Evolutionary conservation across 148 eudicot genomes (phyloP).

Genomic region (Persicaria maculosa): DNA sequence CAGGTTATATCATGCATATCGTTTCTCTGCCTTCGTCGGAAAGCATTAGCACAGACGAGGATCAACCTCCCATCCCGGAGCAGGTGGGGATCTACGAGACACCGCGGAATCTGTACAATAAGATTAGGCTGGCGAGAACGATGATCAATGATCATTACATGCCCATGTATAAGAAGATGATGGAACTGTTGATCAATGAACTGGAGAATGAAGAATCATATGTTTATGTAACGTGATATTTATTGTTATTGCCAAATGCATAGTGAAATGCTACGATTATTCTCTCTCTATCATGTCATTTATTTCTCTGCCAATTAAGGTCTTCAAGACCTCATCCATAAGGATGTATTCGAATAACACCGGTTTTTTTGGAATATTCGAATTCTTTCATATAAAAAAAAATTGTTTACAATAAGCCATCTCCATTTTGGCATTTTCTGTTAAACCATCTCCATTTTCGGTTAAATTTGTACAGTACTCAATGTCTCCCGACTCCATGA

Average conservation of each 20-base stretch:
- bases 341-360: too few species aligned
- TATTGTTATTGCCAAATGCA: background rate
- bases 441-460: too few species aligned
- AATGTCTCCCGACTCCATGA: too few species aligned
- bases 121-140: slow-evolving; percentile 71
- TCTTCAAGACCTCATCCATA: too few species aligned
- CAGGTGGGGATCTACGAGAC: slow-evolving; percentile 61
- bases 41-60: slow-evolving; percentile 19
- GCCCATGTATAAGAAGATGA: slow-evolving; percentile 90
- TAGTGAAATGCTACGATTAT: slow-evolving; percentile 5
- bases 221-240: slow-evolving; percentile 19
- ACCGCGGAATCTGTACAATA: slow-evolving; percentile 70
- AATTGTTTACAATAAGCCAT: too few species aligned
- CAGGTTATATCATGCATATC: slow-evolving; percentile 85
- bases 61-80: slow-evolving; percentile 29
- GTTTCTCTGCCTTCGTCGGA: slow-evolving; percentile 32
- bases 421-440: too few species aligned
- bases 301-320: background rate
- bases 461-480: too few species aligned
- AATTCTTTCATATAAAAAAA: too few species aligned
- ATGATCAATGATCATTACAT: slow-evolving; percentile 94
- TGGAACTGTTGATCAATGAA: slow-evolving; percentile 65
- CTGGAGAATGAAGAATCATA: slow-evolving; percentile 51
- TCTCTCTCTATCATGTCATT: background rate
- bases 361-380: too few species aligned